These are phyloP conservation scores for Exophiala sp. DNA, from an alignment of 2,329 filamentous ascomycete genomes.

Conservation along the genomic window DNA sequence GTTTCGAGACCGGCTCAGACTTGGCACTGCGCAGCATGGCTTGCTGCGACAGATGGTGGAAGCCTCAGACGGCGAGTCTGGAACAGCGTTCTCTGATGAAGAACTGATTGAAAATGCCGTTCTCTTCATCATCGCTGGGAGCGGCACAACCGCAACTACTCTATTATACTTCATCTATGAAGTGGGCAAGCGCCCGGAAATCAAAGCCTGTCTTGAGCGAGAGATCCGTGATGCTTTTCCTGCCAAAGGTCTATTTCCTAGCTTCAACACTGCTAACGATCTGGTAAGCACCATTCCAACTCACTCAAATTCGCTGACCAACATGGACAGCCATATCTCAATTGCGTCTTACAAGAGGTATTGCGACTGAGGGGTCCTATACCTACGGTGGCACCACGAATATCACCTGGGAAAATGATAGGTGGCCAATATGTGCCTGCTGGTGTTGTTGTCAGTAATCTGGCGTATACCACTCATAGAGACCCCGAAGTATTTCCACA, in stretches of 20 bases:
- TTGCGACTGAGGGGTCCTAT: conserved; percentile 41
- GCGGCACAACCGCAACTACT: neutral
- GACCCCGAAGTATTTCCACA: conserved; percentile 11
- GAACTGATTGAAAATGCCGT: neutral
- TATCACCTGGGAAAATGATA: conserved; percentile 38
- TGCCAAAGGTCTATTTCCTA: neutral
- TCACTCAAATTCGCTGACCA: neutral
- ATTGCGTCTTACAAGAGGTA: conserved; percentile 41
- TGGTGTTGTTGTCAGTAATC: conserved; percentile 22
- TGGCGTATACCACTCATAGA: conserved; percentile 19
- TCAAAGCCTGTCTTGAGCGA: neutral
- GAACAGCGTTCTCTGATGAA: neutral
- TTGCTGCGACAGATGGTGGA: conserved; percentile 13
- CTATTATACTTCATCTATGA: conserved; percentile 4
- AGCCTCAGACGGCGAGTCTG: neutral
- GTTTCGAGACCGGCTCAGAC: neutral
- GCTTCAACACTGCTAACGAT: neutral
- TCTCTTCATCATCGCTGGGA: conserved; percentile 3
- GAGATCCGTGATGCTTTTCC: conserved; percentile 1
- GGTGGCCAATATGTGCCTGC: conserved; percentile 35
- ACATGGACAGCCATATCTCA: conserved; percentile 29
- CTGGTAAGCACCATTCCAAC: neutral
- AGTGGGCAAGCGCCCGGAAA: neutral
- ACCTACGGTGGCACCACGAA: conserved; percentile 33
- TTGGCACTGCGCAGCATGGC: neutral